These are phyloP conservation scores for Solanum okadae DNA, from an alignment of 257 asterid genomes.

Conservation along the genomic window DNA sequence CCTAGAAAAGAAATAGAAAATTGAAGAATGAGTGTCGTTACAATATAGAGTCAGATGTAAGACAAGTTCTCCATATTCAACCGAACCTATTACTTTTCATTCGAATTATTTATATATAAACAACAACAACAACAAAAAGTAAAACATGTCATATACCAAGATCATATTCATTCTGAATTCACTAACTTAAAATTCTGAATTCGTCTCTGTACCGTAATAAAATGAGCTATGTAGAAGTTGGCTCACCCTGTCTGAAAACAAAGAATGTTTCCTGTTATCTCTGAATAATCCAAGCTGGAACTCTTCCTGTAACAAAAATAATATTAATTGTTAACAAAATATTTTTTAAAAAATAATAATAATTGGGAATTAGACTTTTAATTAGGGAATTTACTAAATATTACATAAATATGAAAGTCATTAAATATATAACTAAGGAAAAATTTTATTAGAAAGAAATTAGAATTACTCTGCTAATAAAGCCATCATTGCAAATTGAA, in stretches of 20 bases:
- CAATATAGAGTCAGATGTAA: background rate
- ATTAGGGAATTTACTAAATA: background rate
- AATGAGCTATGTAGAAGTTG: background rate
- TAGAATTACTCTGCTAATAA: slow-evolving; percentile 30
- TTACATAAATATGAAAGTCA: background rate
- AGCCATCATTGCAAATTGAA: slow-evolving; percentile 35
- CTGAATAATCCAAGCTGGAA: slow-evolving; percentile 49
- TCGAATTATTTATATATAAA: background rate
- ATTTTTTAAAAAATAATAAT: too few relatives aligned
- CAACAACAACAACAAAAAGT: background rate
- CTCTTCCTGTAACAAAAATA: slow-evolving; percentile 27
- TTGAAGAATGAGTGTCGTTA: background rate
- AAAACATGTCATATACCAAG: background rate
- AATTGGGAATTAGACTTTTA: background rate
- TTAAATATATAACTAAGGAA: background rate
- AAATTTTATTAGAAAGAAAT: background rate
- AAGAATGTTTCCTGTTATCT: slow-evolving; percentile 26
- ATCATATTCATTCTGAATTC: background rate
- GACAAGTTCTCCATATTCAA: background rate
- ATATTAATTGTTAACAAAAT: background rate
- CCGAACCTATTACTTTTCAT: background rate
- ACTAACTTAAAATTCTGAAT: background rate
- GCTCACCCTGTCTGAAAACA: slow-evolving; percentile 37
- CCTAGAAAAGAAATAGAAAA: background rate
- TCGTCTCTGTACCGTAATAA: background rate